Percentiles rank a stretch among this genome's conserved stretches.
Evolutionary conservation across 2,329 filamentous ascomycete species (phyloP).

Genomic region (Fusarium equiseti): DNA sequence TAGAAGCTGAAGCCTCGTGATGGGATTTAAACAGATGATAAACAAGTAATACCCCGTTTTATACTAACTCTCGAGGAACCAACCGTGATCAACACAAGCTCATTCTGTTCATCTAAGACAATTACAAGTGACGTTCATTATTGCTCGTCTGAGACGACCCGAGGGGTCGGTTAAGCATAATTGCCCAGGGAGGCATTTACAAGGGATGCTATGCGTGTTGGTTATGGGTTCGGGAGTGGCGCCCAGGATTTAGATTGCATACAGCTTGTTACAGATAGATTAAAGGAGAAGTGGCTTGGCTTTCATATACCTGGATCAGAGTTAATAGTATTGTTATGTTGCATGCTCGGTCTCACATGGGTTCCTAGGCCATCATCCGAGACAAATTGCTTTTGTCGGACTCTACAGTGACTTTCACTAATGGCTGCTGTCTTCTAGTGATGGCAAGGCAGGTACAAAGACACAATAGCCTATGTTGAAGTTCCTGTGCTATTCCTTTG

Average conservation of each 20-base stretch:
- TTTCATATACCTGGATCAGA: not conserved
- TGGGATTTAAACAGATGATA: not conserved
- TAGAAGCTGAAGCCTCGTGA: not conserved
- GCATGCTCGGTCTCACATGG: not conserved
- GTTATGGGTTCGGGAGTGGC: not conserved
- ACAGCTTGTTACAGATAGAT: not conserved
- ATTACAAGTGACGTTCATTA: not conserved
- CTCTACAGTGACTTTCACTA: not conserved
- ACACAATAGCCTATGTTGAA: not conserved
- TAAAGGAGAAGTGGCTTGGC: not conserved
- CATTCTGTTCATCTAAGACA: not conserved
- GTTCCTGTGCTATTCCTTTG: not conserved
- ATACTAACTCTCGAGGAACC: not conserved
- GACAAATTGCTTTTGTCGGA: not conserved
- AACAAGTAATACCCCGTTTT: not conserved
- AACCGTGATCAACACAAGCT: not conserved
- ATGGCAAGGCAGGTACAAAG: not conserved
- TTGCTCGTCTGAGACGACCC: not conserved
- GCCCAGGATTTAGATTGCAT: slow-evolving; percentile 6
- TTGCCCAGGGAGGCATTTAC: slow-evolving; percentile 9
- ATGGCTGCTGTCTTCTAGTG: not conserved
- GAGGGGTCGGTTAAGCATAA: not conserved
- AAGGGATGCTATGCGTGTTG: slow-evolving; percentile 11
- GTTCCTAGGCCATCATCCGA: not conserved
- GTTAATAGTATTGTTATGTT: not conserved